phyloP scores from a whole-genome alignment of 1,284 basidiomycete genomes.

The Apiotrichum domesticum region DNA sequence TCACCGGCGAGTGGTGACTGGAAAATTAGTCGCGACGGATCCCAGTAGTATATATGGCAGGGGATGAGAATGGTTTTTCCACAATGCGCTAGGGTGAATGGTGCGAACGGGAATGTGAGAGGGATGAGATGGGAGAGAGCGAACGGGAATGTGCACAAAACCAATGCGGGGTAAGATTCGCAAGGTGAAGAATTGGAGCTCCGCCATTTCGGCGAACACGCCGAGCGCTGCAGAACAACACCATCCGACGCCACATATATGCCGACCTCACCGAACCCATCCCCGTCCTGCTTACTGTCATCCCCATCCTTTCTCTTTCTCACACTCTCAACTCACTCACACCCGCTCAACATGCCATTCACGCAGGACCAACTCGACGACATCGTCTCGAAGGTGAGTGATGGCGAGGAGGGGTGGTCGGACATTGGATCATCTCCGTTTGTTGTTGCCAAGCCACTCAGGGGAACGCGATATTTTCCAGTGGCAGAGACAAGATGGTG shows the following conservation, averaged over 20 bases:
- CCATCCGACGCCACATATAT: background rate
- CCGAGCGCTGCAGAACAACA: background rate
- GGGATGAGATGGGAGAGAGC: too few species aligned
- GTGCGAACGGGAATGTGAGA: too few species aligned
- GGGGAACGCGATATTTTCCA: background rate
- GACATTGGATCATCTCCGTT: background rate
- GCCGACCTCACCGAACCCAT: background rate
- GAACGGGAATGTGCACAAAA: too few species aligned
- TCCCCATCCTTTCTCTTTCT: background rate
- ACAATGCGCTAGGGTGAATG: too few species aligned
- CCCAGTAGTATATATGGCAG: too few species aligned
- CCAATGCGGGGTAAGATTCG: too few species aligned
- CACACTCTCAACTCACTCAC: background rate
- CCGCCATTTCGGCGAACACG: too few species aligned
- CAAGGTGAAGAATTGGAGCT: too few species aligned
- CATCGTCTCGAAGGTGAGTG: constrained; percentile 17
- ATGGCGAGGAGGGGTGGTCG: background rate
- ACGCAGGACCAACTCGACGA: constrained; percentile 18
- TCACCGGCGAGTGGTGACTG: too few species aligned
- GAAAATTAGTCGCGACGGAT: too few species aligned
- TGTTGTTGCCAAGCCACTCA: background rate
- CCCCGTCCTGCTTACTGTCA: too few species aligned
- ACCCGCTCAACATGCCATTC: constrained; percentile 13
- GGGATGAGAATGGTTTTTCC: too few species aligned
- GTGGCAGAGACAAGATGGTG: background rate